Evolutionary conservation across 805 yeast genomes (phyloP), one percentile per base, ranked within the genome.

Genomic region (Yarrowia sp.): DNA sequence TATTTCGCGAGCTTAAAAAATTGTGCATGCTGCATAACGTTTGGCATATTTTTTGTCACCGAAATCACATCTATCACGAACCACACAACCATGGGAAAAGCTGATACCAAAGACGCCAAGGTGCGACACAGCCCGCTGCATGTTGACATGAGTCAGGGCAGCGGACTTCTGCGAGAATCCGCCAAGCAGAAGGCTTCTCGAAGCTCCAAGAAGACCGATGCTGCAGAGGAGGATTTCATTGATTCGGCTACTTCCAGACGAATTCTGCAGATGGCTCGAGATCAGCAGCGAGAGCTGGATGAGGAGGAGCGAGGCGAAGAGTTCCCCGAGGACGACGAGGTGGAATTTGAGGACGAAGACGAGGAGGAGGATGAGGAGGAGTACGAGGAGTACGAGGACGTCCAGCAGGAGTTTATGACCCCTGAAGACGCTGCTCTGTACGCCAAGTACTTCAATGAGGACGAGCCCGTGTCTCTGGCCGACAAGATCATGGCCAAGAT

Each of bases 401-500:
- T 79, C 22, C 88, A 83, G 53, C 86, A 84, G 70, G 91, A 86
- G 73, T 91, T 87, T 66, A 75, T 85, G 42, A 90, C 90, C 73
- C 94, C 88, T 70, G 89, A 87, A 67, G 98, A 95, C 73, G 89
- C 92, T 12, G 94, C 87, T 56, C 79, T 95, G 76, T 92, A 93
- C 78, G 92, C 92, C 72, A 85, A 87, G 69, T 93, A 90, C 73
- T 71, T 81, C 43, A 65, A 64, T 40, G 75, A 75, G 50, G 75
- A 74, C 42, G 71, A 72, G 42, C 71, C 72, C 22, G 73, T 73
- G 15, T 75, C 75, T 42, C 82, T 95, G 74, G 98, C 97, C 35
- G 99, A 95, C 78, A 92, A 92, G 75, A 92, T 95, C 73, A 85
- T 94, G 90, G 97, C 92, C 41, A 90, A 92, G 71, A 87, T 94